phyloP scores from a whole-genome alignment of 1,284 basidiomycete species.

The Ceratobasidium sp. region DNA sequence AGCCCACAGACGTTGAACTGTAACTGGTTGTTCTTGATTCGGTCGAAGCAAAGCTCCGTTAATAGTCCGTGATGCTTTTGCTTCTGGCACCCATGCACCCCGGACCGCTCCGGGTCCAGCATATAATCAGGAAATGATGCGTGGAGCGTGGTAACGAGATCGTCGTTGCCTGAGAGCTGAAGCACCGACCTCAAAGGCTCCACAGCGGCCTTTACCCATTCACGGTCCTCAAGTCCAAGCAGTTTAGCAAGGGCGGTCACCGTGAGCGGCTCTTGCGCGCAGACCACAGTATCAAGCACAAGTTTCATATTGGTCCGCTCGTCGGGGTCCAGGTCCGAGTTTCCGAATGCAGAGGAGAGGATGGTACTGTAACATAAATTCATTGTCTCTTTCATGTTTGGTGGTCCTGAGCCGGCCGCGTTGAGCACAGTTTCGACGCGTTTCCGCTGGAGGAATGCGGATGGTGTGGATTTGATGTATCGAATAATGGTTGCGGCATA shows the following conservation, averaged over 20 bases:
- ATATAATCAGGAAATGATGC: conserved; percentile 13
- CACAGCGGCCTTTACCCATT: neutral
- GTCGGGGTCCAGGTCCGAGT: neutral
- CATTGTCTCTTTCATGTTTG: neutral
- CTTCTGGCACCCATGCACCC: neutral
- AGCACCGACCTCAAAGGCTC: conserved; percentile 7
- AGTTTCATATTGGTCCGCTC: neutral
- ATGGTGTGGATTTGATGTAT: neutral
- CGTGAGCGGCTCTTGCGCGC: neutral
- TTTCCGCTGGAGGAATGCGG: neutral
- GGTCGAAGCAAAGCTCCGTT: neutral
- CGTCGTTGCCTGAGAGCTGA: neutral
- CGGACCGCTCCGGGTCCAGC: neutral
- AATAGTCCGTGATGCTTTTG: neutral
- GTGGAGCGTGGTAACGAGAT: neutral
- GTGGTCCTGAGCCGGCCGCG: neutral
- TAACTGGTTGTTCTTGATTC: neutral
- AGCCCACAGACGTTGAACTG: conserved; percentile 8
- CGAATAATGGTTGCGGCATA: conserved; percentile 10
- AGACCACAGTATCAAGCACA: neutral
- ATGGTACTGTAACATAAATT: neutral
- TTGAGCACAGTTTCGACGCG: neutral
- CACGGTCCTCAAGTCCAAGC: neutral
- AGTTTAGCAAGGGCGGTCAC: neutral
- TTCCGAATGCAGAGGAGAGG: neutral